A percentile compares a stretch with the other conserved stretches of the same genome.
phyloP scores from a whole-genome alignment of 495 filamentous ascomycete genomes.

The Xylaria acuta region DNA sequence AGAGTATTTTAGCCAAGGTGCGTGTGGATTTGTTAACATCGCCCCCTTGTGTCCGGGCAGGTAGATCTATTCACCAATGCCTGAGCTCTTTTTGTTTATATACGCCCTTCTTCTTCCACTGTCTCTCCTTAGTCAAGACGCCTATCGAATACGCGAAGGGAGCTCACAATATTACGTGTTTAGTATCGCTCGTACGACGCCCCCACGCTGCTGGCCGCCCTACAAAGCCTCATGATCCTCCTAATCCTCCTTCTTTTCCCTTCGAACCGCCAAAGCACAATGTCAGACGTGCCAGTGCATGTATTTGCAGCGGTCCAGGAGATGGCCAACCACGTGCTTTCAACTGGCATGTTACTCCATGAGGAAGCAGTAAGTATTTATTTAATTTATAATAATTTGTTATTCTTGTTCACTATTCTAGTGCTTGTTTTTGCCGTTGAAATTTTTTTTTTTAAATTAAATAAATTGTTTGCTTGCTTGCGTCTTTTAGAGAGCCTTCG shows the following conservation, averaged over 20 bases:
- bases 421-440: neutral
- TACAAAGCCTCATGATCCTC: conserved; percentile 49
- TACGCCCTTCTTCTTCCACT: neutral
- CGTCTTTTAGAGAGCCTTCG: neutral
- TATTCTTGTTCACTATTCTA: neutral
- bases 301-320: conserved; percentile 41
- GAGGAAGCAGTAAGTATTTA: conserved; percentile 37
- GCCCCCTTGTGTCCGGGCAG: neutral
- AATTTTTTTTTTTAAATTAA: neutral
- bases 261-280: conserved; percentile 25
- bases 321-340: conserved; percentile 40
- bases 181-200: conserved; percentile 39
- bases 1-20: conserved; percentile 33
- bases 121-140: too few relatives aligned
- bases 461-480: neutral
- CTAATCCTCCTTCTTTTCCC: conserved; percentile 49
- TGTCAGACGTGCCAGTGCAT: conserved; percentile 22
- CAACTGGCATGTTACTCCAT: conserved; percentile 43
- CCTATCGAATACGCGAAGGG: neutral
- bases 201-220: conserved; percentile 40
- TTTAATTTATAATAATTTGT: neutral
- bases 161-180: conserved; percentile 20
- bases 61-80: neutral
- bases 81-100: neutral
- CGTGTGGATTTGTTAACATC: neutral